Conservation (phyloP, 192 early-diverging fungal genomes). For the Nowakowskiella sp. region DNA sequence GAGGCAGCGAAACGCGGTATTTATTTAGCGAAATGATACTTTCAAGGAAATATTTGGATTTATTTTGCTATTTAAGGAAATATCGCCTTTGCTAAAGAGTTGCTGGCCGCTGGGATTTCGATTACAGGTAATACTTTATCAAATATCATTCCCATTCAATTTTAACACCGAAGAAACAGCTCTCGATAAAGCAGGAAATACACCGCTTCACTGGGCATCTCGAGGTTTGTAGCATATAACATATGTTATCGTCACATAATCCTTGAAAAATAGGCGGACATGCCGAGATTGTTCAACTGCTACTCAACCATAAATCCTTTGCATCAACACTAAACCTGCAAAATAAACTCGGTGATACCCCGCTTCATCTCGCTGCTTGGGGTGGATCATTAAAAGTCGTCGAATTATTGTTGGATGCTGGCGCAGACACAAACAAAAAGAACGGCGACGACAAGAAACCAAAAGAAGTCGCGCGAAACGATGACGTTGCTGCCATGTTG, state of each 20-base stretch:
- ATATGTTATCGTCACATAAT: neutral
- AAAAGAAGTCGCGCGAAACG: conserved; percentile 27
- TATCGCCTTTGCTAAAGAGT: conserved; percentile 30
- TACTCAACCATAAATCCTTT: conserved; percentile 29
- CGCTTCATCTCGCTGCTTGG: conserved; percentile 45
- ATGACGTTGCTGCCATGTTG: conserved; percentile 35
- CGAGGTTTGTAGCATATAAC: conserved; percentile 10
- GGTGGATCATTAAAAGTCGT: conserved; percentile 21
- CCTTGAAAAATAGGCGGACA: conserved; percentile 20
- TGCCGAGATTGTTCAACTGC: conserved; percentile 28
- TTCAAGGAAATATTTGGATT: neutral
- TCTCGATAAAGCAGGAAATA: conserved; percentile 46
- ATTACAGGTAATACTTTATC: conserved; percentile 36
- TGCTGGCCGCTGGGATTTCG: conserved; percentile 39
- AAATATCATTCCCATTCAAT: neutral
- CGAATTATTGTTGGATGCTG: conserved; percentile 18
- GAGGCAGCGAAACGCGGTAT: conserved; percentile 39
- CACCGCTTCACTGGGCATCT: conserved; percentile 46
- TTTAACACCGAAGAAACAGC: neutral
- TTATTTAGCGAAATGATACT: conserved; percentile 2
- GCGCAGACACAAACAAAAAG: conserved; percentile 24
- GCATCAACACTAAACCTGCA: conserved; percentile 8
- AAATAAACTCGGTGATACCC: conserved; percentile 52
- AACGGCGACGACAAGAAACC: conserved; percentile 40
- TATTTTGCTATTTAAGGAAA: conserved; percentile 22